A percentile compares a stretch with the other conserved stretches of the same genome.
Evolutionary conservation across 2,329 filamentous ascomycete species (phyloP).

Genomic region (Hypoxylon sp.): DNA sequence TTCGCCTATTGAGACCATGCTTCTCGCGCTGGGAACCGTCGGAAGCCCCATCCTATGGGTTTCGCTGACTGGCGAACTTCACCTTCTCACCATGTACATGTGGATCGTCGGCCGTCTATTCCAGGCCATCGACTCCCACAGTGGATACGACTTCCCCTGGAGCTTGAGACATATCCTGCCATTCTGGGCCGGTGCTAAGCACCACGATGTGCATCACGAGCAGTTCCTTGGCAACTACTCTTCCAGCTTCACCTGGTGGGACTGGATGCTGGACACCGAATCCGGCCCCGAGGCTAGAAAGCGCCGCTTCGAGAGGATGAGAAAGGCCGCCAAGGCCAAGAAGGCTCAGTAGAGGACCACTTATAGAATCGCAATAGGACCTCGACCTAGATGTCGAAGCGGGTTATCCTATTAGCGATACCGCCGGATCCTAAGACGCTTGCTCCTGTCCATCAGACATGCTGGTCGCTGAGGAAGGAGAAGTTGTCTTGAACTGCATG

Average conservation of each 20-base stretch:
- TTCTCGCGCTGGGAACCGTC: conserved; percentile 89
- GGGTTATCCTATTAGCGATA: conserved; percentile 9
- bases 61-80: conserved; percentile 83
- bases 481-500: conserved; percentile 21
- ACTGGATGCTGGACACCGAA: conserved; percentile 93
- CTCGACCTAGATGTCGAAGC: conserved; percentile 12
- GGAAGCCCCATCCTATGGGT: conserved; percentile 86
- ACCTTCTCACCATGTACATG: conserved; percentile 96
- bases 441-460: conserved; percentile 34
- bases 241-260: conserved; percentile 99
- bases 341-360: conserved; percentile 70
- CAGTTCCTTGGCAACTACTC: conserved; percentile 98
- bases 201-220: conserved; percentile 98
- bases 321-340: conserved; percentile 72
- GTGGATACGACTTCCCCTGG: conserved; percentile 98
- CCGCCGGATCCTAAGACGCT: conserved; percentile 12
- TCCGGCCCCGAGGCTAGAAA: conserved; percentile 88
- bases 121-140: conserved; percentile 98
- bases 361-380: conserved; percentile 11
- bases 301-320: conserved; percentile 82
- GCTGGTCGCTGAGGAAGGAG: conserved; percentile 35
- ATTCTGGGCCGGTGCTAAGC: conserved; percentile 97
- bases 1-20: conserved; percentile 96
- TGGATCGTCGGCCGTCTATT: conserved; percentile 95
- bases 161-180: conserved; percentile 94